Conservation (phyloP, 306 rosid species). For the Gastrolobium bilobum region DNA sequence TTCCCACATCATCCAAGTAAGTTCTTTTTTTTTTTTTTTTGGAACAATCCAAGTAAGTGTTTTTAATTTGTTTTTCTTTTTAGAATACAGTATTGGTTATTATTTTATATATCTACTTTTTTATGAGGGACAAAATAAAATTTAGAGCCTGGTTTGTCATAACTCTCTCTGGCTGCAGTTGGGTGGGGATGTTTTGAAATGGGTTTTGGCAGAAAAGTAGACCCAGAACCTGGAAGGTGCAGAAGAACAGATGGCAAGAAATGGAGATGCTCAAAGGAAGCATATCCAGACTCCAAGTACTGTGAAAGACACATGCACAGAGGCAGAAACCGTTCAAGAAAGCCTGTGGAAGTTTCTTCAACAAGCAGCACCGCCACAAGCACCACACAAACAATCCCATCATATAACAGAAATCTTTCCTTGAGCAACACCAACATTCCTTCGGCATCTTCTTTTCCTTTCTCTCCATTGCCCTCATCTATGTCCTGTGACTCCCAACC, state of each 20-base stretch:
- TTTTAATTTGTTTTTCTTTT: not conserved
- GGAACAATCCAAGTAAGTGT: constrained; percentile 63
- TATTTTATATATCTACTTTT: constrained; percentile 26
- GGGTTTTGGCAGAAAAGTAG: constrained; percentile 95
- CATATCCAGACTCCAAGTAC: constrained; percentile 98
- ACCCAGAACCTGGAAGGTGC: constrained; percentile 99
- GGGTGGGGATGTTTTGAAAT: constrained; percentile 97
- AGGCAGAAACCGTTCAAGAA: constrained; percentile 99
- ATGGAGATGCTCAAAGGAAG: constrained; percentile 99
- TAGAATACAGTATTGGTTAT: not conserved
- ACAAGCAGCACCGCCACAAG: constrained; percentile 40
- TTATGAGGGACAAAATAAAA: constrained; percentile 41
- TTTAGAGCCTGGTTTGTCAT: constrained; percentile 44
- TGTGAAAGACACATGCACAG: constrained; percentile 99
- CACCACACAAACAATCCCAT: constrained; percentile 54
- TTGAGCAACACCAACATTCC: constrained; percentile 48
- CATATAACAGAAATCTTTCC: constrained; percentile 57
- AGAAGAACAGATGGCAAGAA: constrained; percentile 99
- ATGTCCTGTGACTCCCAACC: constrained; percentile 49
- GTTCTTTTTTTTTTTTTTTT: not conserved
- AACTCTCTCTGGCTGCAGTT: constrained; percentile 62
- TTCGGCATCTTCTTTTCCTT: constrained; percentile 60
- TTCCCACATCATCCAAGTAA: constrained; percentile 87
- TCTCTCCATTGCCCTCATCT: constrained; percentile 64
- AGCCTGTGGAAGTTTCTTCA: constrained; percentile 98